Base-by-base conservation (phyloP, 768 basidiomycete species). In the Lactarius hatsudake region DNA sequence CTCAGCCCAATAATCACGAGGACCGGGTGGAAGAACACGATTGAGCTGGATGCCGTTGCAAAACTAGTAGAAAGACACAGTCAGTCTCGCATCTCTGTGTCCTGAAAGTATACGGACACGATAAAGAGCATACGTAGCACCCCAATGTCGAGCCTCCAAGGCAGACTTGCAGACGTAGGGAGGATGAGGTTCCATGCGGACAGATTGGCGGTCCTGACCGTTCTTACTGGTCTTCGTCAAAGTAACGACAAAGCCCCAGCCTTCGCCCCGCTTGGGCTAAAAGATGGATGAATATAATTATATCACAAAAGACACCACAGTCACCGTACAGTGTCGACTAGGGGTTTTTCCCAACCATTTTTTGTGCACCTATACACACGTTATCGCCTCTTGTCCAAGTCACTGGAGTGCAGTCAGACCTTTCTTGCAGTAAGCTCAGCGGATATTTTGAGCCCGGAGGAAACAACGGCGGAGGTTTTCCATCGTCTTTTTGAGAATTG, bases 91-190 rank as follows among this genome's bases (percentile, higher is more conserved):
- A 62, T 59, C 54, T 69, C 61, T 61, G 51, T 69, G 45, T 65
- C 36, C 26, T 28, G n/a, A 32, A 57, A 32, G 56, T 18, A 59
- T 56, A 87, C 89, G 78, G 78, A 95, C 93, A 72, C 94, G 87
- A 76, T 94, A 91, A 62, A 96, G 78, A 48, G 91, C 91, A 72
- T 91, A 94, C 3, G 89, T 90, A 18, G 94, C 94, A 45, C 89
- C 94, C 88, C 91, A 95, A 74, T 97, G 95, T 63, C 88, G 90
- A 34, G 94, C 94, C 77, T 96, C 93, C 28, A 88, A 74, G 8
- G 87, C 82, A n/a, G 87, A 87, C 2, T 84, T 81, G 68, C 86
- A 81, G 55, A 83, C 78, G 70, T 91, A 84, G 7, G 88, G 83
- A 1, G 91, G 90, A 73, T 89, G 85, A 6, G 94, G 89, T 67